Base-by-base conservation (phyloP, 805 yeast genomes). In the Candida xiaguanensis region DNA sequence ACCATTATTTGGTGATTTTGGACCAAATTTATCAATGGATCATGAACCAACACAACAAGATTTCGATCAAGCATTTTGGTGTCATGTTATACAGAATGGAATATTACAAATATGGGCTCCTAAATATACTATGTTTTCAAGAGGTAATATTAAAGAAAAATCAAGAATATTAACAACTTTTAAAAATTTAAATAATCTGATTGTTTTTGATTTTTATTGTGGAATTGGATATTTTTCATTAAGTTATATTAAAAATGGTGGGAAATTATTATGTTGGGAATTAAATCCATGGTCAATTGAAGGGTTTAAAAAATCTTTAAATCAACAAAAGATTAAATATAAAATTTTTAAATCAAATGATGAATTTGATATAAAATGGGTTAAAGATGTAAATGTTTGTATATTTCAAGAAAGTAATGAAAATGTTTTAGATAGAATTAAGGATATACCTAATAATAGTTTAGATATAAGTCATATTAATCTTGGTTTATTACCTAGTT, bases 221-320 rank as follows among this genome's bases (percentile, higher is more conserved):
- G 96, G 96, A 0, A 88, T 87, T 35, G 96, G 96, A 3, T 87
- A 87, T 58, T 87, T 87, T 56, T 75, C 89, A 5, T 61, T 88
- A 18, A 70, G 85, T 33, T 87, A 88, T 51, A 62, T 84, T 32
- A 65, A 64, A 34, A 63, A 69, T 20, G 71, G 72, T 1, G 86
- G 88, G 2, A 51, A 59, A 6, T 60, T 85, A 1, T 71, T 79
- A 34, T 80, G 95, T 52, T 87, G 95, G 87, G 96, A 87, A 45
- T 58, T 87, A 31, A 87, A 88, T 50, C 85, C 87, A 2, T 86
- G 93, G 93, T 83, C 91, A 32, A 72, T 83, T 3, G 78, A 80
- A 47, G 96, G 95, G 0, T 64, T 87, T 27, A 50, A 60, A 2
- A 63, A 78, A 30, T 89, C 89, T 1, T 70, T 82, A 4, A 28